phyloP scores from a whole-genome alignment of 2,329 filamentous ascomycete species.

The Grosmannia huntii region DNA sequence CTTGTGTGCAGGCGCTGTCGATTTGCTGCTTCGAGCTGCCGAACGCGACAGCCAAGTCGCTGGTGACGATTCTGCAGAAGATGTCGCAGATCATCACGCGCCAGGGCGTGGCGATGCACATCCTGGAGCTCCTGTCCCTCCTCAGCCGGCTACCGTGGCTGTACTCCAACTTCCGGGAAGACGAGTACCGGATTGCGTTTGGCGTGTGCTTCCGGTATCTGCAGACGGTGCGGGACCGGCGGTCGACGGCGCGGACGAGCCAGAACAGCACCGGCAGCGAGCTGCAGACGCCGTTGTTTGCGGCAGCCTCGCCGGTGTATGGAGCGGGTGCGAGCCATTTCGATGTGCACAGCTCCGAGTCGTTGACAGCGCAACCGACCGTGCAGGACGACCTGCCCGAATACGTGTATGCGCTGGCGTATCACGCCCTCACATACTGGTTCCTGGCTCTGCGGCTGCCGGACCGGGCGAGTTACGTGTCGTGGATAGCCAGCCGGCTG shows the following conservation, averaged over 20 bases:
- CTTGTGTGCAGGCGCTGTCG: conserved; percentile 86
- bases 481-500: conserved; percentile 80
- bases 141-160: conserved; percentile 74
- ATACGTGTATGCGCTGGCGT: conserved; percentile 87
- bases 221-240: conserved; percentile 68
- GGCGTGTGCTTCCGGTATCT: conserved; percentile 91
- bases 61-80: conserved; percentile 77
- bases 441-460: conserved; percentile 79
- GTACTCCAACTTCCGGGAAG: conserved; percentile 78
- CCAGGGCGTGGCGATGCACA: conserved; percentile 80
- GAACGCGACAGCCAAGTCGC: conserved; percentile 68
- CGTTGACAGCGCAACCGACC: conserved; percentile 10
- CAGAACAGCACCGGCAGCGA: conserved; percentile 1
- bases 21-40: conserved; percentile 94
- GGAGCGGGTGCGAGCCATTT: background rate
- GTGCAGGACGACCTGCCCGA: conserved; percentile 66
- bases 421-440: conserved; percentile 95
- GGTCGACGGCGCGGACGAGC: conserved; percentile 33
- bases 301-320: background rate
- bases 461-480: conserved; percentile 72
- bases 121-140: conserved; percentile 87
- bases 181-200: conserved; percentile 89
- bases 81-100: conserved; percentile 97
- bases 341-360: conserved; percentile 15
- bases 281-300: background rate